These are phyloP conservation scores for Batkoa obscura DNA, from an alignment of 371 early-diverging fungal species.

Conservation along the genomic window DNA sequence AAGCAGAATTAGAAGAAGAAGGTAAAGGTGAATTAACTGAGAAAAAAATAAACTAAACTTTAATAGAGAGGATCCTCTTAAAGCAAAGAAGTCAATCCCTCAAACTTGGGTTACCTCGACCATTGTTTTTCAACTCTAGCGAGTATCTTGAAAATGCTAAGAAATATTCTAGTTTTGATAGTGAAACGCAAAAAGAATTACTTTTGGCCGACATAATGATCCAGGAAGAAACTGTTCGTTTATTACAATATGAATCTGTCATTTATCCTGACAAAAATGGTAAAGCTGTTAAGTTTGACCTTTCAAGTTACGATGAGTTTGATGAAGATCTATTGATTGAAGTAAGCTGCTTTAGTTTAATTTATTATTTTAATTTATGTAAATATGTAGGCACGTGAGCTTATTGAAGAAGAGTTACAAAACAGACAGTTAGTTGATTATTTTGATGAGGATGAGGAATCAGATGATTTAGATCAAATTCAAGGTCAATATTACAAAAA, in stretches of 20 bases:
- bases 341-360: background rate
- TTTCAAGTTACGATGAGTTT: conserved; percentile 26
- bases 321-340: conserved; percentile 15
- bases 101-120: conserved; percentile 65
- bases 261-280: conserved; percentile 43
- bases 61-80: conserved; percentile 21
- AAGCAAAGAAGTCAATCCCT: conserved; percentile 50
- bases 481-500: conserved; percentile 17
- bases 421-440: conserved; percentile 10
- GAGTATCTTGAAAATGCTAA: background rate
- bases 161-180: background rate
- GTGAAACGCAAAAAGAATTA: background rate
- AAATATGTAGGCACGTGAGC: conserved; percentile 15
- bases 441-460: conserved; percentile 11
- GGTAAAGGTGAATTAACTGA: conserved; percentile 10
- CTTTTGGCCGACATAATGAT: conserved; percentile 18
- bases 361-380: background rate
- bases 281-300: conserved; percentile 16
- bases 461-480: background rate
- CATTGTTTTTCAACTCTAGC: conserved; percentile 16
- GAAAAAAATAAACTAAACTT: background rate
- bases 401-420: conserved; percentile 18
- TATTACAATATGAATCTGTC: conserved; percentile 44
- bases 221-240: conserved; percentile 32
- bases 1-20: conserved; percentile 6